Evolutionary conservation across 495 filamentous ascomycete genomes (phyloP).

Genomic region (Evansstolkia leycettana): DNA sequence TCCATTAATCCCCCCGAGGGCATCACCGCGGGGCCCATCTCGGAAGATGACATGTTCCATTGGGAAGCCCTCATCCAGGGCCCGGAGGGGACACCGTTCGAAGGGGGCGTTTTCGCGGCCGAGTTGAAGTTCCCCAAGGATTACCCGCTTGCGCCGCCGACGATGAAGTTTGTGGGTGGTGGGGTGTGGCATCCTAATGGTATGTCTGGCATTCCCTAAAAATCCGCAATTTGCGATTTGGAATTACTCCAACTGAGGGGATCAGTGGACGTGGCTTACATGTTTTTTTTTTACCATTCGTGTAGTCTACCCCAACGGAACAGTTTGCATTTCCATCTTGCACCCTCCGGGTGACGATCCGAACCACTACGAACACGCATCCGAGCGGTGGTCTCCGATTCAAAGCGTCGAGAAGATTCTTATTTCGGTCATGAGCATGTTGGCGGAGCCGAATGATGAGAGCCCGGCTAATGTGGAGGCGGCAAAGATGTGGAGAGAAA

Average conservation of each 20-base stretch:
- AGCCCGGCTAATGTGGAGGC: conserved; percentile 96
- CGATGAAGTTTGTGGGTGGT: conserved; percentile 85
- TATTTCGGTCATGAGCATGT: conserved; percentile 96
- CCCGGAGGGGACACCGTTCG: conserved; percentile 90
- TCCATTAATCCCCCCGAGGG: conserved; percentile 79
- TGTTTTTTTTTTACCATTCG: neutral
- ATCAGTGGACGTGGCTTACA: too few relatives aligned
- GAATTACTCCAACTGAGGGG: neutral
- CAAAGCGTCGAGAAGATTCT: conserved; percentile 98
- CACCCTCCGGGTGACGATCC: conserved; percentile 98
- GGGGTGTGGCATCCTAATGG: conserved; percentile 92
- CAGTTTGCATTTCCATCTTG: conserved; percentile 95
- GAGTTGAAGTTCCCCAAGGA: conserved; percentile 92
- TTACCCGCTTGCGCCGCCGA: conserved; percentile 86
- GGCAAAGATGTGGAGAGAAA: conserved; percentile 95
- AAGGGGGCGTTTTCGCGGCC: conserved; percentile 87
- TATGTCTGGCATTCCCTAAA: conserved; percentile 26
- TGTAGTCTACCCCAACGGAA: conserved; percentile 78
- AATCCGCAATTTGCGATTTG: neutral
- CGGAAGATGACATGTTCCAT: conserved; percentile 88
- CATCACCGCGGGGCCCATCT: conserved; percentile 87
- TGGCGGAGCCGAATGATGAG: conserved; percentile 97
- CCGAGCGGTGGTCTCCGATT: conserved; percentile 91
- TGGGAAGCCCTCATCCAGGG: conserved; percentile 98
- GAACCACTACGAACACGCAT: conserved; percentile 95